Evolutionary conservation across 1,284 basidiomycete genomes (phyloP).

Genomic region (Pascua sp.): DNA sequence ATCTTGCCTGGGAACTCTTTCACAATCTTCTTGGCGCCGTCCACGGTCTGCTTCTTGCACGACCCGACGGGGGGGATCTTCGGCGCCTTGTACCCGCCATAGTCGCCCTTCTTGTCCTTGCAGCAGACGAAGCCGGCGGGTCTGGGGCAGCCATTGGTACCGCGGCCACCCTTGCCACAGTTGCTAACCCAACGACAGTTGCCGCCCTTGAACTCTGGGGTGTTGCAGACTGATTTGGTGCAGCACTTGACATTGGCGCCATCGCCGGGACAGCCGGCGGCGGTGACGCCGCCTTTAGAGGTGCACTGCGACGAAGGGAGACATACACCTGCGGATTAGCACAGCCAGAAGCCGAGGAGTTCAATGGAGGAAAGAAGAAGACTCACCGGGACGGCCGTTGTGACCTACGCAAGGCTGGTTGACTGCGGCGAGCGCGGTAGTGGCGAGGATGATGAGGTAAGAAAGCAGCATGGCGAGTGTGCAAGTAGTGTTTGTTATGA

Average conservation of each 20-base stretch:
- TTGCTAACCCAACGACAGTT: slow-evolving; percentile 3
- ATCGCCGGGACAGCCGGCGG: neutral
- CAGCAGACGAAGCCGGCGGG: neutral
- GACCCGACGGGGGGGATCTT: neutral
- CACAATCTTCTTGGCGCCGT: neutral
- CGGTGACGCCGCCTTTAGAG: neutral
- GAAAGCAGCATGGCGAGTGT: no score
- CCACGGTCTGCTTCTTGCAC: slow-evolving; percentile 1
- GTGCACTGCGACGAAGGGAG: neutral
- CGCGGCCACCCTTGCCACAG: neutral
- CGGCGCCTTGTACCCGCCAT: neutral
- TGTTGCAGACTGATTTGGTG: slow-evolving; percentile 1
- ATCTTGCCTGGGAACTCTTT: neutral
- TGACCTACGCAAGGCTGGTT: neutral
- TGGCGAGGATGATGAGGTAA: neutral
- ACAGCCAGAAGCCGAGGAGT: no score
- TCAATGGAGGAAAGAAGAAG: neutral
- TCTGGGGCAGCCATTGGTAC: neutral
- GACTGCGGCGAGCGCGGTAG: neutral
- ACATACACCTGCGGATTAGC: neutral
- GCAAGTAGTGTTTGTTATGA: no score
- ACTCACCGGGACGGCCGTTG: neutral
- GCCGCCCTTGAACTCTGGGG: neutral
- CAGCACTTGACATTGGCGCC: neutral
- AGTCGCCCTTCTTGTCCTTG: neutral